Evolutionary conservation across 805 yeast species (phyloP), one percentile per base, ranked within the genome.

Genomic region (Blastobotrys muscicola): DNA sequence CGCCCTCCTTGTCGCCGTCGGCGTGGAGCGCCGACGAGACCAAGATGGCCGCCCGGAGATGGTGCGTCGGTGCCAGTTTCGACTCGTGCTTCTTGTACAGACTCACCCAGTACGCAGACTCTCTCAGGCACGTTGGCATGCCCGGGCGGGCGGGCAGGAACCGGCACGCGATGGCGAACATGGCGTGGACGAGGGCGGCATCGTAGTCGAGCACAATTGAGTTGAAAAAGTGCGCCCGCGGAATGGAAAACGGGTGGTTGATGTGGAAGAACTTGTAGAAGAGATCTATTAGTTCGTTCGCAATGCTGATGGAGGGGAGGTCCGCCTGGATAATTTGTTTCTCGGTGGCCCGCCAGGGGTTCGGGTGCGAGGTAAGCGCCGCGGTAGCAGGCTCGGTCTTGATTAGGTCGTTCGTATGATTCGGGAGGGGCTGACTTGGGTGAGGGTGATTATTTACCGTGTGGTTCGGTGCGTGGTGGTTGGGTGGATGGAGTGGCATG

Each of bases 81-180:
- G 35, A 39, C 30, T 35, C 13, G 35, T 34, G 14, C 35, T 36
- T 35, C 29, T 20, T 13, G 14, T 33, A 31, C n/a, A 16, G 16
- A 8, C 39, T 13, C 12, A 41, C 15, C 44, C 44, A 41, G 23
- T 35, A 36, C 12, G 13, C 8, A 8, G 39, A 39, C 6, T 41
- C 44, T 14, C 29, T 34, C 39, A 35, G 20, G 44, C 14, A 41
- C 11, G 44, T n/a, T 20, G 16, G 20, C 26, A 39, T 14, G 3
- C 33, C 34, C 12, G n/a, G 29, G n/a, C 23, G 34, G 20, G 29
- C 30, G 15, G 34, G 16, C 15, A 41, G 35, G 23, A 34, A 41
- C 29, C 39, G 39, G 20, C 44, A 41, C 11, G 36, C 12, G 39
- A 41, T 23, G 13, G 44, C 23, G 20, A 35, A 41, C 44, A 41